A percentile compares a stretch with the other conserved stretches of the same genome.
These are phyloP conservation scores for Durotheca rogersii DNA, from an alignment of 495 filamentous ascomycete species.

Conservation along the genomic window DNA sequence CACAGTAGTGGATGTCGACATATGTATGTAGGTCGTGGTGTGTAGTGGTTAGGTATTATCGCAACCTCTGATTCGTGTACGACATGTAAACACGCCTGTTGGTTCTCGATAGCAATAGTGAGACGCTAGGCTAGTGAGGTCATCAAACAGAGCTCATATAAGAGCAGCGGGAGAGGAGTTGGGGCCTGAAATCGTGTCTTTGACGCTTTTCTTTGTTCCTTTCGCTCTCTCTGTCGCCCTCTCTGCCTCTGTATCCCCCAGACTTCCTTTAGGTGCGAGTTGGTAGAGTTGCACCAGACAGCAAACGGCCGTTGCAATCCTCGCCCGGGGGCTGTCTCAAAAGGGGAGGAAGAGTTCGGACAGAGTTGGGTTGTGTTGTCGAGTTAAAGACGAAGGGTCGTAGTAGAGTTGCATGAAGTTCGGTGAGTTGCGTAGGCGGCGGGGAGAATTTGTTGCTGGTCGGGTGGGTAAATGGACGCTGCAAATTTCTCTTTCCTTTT, in stretches of 20 bases:
- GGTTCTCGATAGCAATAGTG: constrained; percentile 19
- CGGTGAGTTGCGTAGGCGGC: background rate
- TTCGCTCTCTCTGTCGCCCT: constrained; percentile 5
- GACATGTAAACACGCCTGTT: constrained; percentile 8
- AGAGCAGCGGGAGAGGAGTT: background rate
- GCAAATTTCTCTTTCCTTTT: background rate
- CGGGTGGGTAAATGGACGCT: background rate
- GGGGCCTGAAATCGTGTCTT: constrained; percentile 8
- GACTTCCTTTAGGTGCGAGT: too few relatives aligned
- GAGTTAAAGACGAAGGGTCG: background rate
- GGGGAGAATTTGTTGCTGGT: background rate
- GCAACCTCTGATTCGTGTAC: constrained; percentile 22
- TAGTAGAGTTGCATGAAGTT: background rate
- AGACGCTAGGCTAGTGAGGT: constrained; percentile 33
- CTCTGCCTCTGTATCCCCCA: background rate
- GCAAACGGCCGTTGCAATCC: too few relatives aligned
- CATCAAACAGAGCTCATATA: constrained; percentile 15
- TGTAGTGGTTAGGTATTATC: constrained; percentile 32
- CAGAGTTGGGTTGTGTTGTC: background rate
- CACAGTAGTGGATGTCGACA: constrained; percentile 28
- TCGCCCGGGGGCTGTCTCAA: too few relatives aligned
- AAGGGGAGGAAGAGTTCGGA: background rate
- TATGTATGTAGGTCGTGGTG: constrained; percentile 25
- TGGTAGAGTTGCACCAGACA: too few relatives aligned
- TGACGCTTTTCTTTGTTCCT: background rate